Base-by-base conservation (phyloP, 768 basidiomycete genomes). In the Rhizopogon sp. region DNA sequence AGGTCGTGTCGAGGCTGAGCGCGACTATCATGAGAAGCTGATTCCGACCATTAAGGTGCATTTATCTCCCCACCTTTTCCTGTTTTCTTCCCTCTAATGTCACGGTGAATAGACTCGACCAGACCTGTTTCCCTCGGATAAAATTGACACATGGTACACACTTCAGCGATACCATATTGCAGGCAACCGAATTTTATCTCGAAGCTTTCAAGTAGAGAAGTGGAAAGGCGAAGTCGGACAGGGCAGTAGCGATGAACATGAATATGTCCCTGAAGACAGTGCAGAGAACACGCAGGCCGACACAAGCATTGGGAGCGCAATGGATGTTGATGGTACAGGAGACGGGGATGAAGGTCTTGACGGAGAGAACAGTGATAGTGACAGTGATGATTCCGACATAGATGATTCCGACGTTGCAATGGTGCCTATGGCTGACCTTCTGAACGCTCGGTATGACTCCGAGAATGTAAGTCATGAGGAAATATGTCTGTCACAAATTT, bases 341-440 rank as follows among this genome's bases (percentile, higher is more conserved):
- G 6, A 39, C 29, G 52, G 39, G 16, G 62, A 57, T 29, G 61
- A 49, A 22, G 61, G 55, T 43, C 62, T 63, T 40, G 58, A 67
- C 14, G 75, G 71, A n/a, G 69, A 68, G 20, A 74, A 71, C 17
- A 75, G 77, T 3, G 79, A 77, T 20, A 69, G 69, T 3, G 70
- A 72, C 25, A 25, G 25, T 6, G 60, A 72, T 11, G 79, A 79
- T 4, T 79, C 83, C 16, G 80, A 80, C 1, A 73, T 69, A 3
- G 82, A 81, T 17, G 80, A 83, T 55, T 72, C 79, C 9, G 83
- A 88, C 58, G 83, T 90, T 9, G 84, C 89, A 3, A 94, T 98
- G 93, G 89, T 98, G 4, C 95, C 96, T 0, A 84, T 98, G 74
- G 97, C 97, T 3, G 97, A 99, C 70, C 84, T 98, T 74, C 74